phyloP scores from a whole-genome alignment of 192 early-diverging fungal genomes.

The Entophlyctis helioformis region DNA sequence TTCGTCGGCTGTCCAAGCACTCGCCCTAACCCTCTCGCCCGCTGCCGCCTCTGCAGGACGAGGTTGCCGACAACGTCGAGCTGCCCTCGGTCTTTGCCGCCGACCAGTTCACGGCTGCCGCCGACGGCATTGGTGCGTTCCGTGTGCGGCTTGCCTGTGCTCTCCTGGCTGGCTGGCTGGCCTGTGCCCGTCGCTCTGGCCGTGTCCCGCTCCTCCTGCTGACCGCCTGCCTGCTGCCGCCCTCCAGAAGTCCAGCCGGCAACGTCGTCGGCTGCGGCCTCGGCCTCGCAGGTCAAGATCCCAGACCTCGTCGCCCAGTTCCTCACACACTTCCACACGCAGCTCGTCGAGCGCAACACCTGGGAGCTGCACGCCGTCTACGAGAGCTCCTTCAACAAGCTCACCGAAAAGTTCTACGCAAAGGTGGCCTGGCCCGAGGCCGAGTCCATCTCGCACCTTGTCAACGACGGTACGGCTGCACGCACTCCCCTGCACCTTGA shows the following conservation, averaged over 20 bases:
- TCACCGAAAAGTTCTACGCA: conserved; percentile 84
- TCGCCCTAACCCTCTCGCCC: too few species aligned
- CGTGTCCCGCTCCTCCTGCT: too few species aligned
- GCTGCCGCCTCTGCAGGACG: conserved; percentile 18
- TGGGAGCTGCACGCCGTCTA: conserved; percentile 82
- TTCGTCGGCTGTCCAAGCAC: too few species aligned
- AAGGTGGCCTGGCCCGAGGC: conserved; percentile 86
- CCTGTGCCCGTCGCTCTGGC: too few species aligned
- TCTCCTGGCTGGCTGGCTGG: too few species aligned
- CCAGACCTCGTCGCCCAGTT: conserved; percentile 81
- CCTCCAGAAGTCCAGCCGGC: too few species aligned
- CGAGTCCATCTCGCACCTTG: conserved; percentile 64
- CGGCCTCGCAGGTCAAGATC: too few species aligned
- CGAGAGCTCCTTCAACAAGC: conserved; percentile 78
- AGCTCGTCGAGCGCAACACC: conserved; percentile 66
- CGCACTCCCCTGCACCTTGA: too few species aligned
- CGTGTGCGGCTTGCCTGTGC: too few species aligned
- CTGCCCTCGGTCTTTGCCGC: conserved; percentile 35
- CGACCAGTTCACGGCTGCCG: conserved; percentile 23
- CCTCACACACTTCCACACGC: conserved; percentile 66
- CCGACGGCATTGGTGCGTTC: conserved; percentile 34
- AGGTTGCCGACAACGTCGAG: conserved; percentile 51
- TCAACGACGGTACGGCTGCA: conserved; percentile 53
- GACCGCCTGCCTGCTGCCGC: too few species aligned
- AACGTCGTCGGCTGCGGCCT: too few species aligned